A percentile compares a stretch with the other conserved stretches of the same genome.
These are phyloP conservation scores for Fragaria nilgerrensis DNA, from an alignment of 306 rosid species.

Conservation along the genomic window DNA sequence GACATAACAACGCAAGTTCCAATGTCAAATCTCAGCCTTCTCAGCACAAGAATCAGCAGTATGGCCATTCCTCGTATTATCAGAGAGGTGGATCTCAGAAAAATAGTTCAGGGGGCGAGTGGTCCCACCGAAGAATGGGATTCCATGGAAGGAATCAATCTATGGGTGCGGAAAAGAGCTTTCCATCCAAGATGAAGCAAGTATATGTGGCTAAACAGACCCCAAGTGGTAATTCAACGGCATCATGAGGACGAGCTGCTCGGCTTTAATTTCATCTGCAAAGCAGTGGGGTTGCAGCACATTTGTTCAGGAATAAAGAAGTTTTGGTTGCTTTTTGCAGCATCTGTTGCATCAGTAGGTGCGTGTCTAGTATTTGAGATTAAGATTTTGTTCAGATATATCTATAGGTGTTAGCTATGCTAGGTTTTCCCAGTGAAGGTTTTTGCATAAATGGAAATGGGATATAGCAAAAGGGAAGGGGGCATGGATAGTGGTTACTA, in stretches of 20 bases:
- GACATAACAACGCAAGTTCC: constrained; percentile 43
- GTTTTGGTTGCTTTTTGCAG: constrained; percentile 36
- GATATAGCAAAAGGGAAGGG: not conserved
- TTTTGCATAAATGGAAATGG: constrained; percentile 2
- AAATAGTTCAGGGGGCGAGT: constrained; percentile 63
- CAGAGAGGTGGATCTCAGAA: constrained; percentile 72
- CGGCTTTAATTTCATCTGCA: constrained; percentile 25
- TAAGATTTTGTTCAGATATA: constrained; percentile 32
- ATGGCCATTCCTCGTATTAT: constrained; percentile 60
- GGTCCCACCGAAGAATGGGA: constrained; percentile 71
- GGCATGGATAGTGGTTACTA: not conserved
- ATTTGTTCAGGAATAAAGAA: constrained; percentile 36
- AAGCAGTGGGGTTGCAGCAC: constrained; percentile 17
- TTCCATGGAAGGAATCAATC: constrained; percentile 82
- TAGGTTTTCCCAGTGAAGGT: constrained; percentile 36
- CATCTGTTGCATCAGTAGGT: constrained; percentile 29
- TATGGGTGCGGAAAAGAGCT: constrained; percentile 58
- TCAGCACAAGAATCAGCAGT: constrained; percentile 57
- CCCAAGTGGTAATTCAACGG: constrained; percentile 46
- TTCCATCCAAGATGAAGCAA: constrained; percentile 72
- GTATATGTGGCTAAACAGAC: constrained; percentile 91
- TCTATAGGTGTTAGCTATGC: constrained; percentile 9
- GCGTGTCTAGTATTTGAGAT: constrained; percentile 36
- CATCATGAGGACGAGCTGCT: constrained; percentile 37
- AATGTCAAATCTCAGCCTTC: constrained; percentile 43